Evolutionary conservation across 202 grass and related monocot species (phyloP), one percentile per base, ranked within the genome.

Genomic region (Elaeis oleifera): DNA sequence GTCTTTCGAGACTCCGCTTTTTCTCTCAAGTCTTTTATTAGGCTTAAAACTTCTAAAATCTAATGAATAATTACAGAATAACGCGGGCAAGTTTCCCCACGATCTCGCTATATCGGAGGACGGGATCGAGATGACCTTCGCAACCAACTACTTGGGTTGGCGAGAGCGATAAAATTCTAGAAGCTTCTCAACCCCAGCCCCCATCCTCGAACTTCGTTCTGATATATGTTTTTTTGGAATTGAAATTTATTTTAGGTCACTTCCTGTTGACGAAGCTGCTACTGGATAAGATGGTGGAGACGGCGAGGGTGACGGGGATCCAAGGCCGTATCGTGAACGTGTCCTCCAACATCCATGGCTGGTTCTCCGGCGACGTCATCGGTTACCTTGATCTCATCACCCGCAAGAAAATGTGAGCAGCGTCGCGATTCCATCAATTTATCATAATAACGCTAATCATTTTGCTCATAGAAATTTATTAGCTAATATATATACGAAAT

Each of bases 71-170:
- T 26, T 74, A 55, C 84, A 95, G 90, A 76, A 97, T 73, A 97
- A 97, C 61, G 92, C 92, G 6, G 94, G 94, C 53, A 97, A 92
- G 74, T 97, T 97, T 74, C 89, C 88, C n/a, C 80, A 92, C 64
- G 84, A 90, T 0, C 77, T 89, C 25, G 82, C 88, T 71, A 76
- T 97, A 53, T 79, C 88, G 16, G 92, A 92, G 80, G 84, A 97
- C 74, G 92, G 88, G 64, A 78, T 97, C 17, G 92, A 97, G 83
- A 97, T 92, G 94, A 92, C 87, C 48, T 97, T 97, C 84, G 94
- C 94, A 25, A 89, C 94, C 59, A 97, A 97, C 76, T 89, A 89
- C 26, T 70, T 95, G 14, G 89, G 87, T 86, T 22, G 8, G 26
- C 50, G 36, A 31, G 5, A 31, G 1, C 28, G 6, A 31, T 31